Conservation (phyloP, 1,284 basidiomycete genomes). For the Irpex sp. region DNA sequence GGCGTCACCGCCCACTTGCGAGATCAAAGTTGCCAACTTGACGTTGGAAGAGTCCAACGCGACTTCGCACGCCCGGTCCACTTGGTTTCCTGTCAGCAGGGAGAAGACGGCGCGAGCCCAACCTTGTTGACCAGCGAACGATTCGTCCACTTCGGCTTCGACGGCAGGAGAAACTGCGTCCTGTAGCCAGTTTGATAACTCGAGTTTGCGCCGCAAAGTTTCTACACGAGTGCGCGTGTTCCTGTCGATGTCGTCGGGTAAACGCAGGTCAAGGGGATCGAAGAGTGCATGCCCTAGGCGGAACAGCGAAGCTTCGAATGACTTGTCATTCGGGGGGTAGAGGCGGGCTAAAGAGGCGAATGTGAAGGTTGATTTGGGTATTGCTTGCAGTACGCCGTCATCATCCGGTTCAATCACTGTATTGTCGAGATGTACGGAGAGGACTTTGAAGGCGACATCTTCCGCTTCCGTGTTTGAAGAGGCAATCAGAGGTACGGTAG, state of each 20-base stretch:
- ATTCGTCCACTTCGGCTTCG: constrained; percentile 68
- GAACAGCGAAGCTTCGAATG: constrained; percentile 81
- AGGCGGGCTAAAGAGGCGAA: constrained; percentile 79
- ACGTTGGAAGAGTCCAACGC: constrained; percentile 78
- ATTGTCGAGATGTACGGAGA: constrained; percentile 77
- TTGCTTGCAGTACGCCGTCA: constrained; percentile 55
- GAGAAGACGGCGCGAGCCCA: constrained; percentile 65
- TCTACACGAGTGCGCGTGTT: constrained; percentile 60
- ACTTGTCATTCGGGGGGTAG: constrained; percentile 72
- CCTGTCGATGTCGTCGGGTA: constrained; percentile 49
- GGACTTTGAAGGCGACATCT: constrained; percentile 57
- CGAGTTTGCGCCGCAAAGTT: constrained; percentile 74
- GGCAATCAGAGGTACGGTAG: constrained; percentile 41
- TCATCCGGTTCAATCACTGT: constrained; percentile 62
- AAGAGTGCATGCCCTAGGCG: constrained; percentile 90
- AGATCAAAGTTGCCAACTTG: constrained; percentile 89
- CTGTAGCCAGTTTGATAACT: constrained; percentile 85
- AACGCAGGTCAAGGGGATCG: constrained; percentile 73
- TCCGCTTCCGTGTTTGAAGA: constrained; percentile 33
- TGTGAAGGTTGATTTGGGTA: constrained; percentile 54
- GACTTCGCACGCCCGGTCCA: constrained; percentile 77
- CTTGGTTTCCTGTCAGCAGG: constrained; percentile 84
- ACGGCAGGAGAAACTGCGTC: constrained; percentile 71
- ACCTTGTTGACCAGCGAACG: constrained; percentile 33
- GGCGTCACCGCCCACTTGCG: constrained; percentile 83